These are phyloP conservation scores for Dothistroma pini DNA, from an alignment of 2,329 filamentous ascomycete genomes.

Conservation along the genomic window DNA sequence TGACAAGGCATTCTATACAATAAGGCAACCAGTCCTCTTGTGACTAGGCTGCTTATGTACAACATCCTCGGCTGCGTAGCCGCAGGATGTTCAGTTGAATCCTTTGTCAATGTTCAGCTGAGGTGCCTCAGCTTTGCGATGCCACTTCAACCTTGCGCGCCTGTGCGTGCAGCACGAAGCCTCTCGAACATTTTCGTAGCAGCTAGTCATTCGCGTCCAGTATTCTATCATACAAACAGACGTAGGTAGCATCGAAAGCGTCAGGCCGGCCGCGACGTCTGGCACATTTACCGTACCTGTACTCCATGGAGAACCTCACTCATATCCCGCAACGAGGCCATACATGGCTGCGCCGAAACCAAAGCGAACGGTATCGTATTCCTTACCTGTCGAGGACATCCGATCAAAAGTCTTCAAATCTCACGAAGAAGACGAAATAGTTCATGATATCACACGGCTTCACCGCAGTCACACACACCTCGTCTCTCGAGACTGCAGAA, in stretches of 20 bases:
- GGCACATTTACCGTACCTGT: constrained; percentile 5
- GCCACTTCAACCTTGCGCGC: too few species aligned
- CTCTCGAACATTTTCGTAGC: not conserved
- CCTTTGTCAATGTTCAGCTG: too few species aligned
- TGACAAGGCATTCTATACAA: too few species aligned
- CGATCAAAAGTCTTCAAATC: constrained; percentile 2
- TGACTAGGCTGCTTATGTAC: too few species aligned
- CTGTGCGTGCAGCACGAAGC: not conserved
- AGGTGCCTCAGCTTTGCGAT: too few species aligned
- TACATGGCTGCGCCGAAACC: constrained; percentile 5
- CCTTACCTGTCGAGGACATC: constrained; percentile 1
- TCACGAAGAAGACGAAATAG: not conserved
- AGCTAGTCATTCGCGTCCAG: not conserved
- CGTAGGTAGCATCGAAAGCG: not conserved
- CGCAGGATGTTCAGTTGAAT: too few species aligned
- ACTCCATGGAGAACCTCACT: constrained; percentile 2
- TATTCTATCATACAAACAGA: not conserved
- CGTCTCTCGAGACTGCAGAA: not conserved
- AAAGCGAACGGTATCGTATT: not conserved
- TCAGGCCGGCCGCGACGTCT: not conserved
- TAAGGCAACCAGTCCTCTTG: too few species aligned
- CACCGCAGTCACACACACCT: constrained; percentile 4
- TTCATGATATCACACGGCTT: constrained; percentile 5
- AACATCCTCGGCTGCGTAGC: too few species aligned
- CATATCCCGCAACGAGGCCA: constrained; percentile 2